These are phyloP conservation scores for Fusarium subtropicale DNA, from an alignment of 2,329 filamentous ascomycete genomes.

Conservation along the genomic window DNA sequence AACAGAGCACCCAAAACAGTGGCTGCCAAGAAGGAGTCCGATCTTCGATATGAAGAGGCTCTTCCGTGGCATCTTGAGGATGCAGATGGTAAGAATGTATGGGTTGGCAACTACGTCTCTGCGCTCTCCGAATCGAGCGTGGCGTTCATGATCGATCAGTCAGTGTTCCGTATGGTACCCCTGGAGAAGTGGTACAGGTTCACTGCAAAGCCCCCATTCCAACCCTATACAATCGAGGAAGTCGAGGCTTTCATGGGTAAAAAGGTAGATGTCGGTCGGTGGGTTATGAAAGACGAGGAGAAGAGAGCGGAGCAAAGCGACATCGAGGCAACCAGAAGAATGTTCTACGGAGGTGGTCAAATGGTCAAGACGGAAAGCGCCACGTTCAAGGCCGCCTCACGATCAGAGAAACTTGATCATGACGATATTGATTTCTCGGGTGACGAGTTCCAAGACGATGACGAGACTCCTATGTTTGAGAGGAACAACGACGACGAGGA, in stretches of 20 bases:
- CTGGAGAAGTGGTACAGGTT: conserved; percentile 97
- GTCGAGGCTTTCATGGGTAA: conserved; percentile 86
- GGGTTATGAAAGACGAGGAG: conserved; percentile 79
- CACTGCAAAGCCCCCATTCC: conserved; percentile 81
- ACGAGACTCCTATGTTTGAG: conserved; percentile 81
- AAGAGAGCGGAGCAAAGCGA: conserved; percentile 67
- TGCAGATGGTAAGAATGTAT: conserved; percentile 93
- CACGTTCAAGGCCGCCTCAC: conserved; percentile 71
- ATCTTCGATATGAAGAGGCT: conserved; percentile 91
- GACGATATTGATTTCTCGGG: conserved; percentile 75
- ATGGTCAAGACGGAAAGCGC: conserved; percentile 75
- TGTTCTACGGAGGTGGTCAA: conserved; percentile 64
- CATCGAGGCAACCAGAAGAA: conserved; percentile 68
- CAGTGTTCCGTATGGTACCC: conserved; percentile 85
- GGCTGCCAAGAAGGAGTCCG: conserved; percentile 79
- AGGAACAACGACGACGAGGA: conserved; percentile 87
- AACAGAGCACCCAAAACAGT: conserved; percentile 83
- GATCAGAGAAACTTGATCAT: conserved; percentile 75
- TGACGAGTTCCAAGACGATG: conserved; percentile 87
- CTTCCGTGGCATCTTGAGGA: conserved; percentile 97
- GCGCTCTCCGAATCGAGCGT: conserved; percentile 88
- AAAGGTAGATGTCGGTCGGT: conserved; percentile 80
- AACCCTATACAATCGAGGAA: conserved; percentile 82
- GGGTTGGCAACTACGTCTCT: conserved; percentile 91
- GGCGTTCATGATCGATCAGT: conserved; percentile 77